Base-by-base conservation (phyloP, 257 asterid species). In the Solanum virginianum region DNA sequence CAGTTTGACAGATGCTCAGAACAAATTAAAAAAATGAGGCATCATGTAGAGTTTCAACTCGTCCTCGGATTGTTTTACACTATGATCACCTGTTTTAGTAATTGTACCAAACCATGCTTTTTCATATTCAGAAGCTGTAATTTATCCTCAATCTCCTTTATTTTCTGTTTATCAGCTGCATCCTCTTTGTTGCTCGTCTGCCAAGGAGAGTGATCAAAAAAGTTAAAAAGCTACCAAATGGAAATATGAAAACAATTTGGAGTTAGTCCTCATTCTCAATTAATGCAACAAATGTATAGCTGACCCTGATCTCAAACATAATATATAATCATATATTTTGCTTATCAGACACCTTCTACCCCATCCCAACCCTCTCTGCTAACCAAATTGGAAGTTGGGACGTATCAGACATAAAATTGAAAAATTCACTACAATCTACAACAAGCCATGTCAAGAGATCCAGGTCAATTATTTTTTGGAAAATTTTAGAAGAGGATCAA, bases 61-160 rank as follows among this genome's bases (percentile, higher is more conserved):
- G 18, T 29, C 63, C 82, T 15, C 63, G 10, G 29, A 53, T 53
- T 53, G 65, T 51, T 51, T 26, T 69, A 7, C 22, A 49, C 75
- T 56, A 56, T 20, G 1, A 26, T 69, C 86, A 92, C 98, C 97
- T 94, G 98, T 88, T 93, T 96, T 86, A 96, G 93, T 85, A 92
- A 95, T 88, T 93, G 98, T 71, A 96, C 99, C 87, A 96, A 89
- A 86, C 91, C 70, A 84, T 96, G 99, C 79, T 94, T 95, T 89
- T 92, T 94, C 90, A 90, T 93, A 86, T 94, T 94, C 88, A 95
- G 69, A 84, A 92, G 84, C 85, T 89, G 91, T 88, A 96, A 84
- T 89, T 89, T 92, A 88, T 93, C 98, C 92, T 90, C 91, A 80
- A 95, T 90, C 91, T 96, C 98, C 87, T 90, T 92, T 68, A 93